Evolutionary conservation across 2,329 filamentous ascomycete genomes (phyloP).

Genomic region (Scleromitrula shiraiana): DNA sequence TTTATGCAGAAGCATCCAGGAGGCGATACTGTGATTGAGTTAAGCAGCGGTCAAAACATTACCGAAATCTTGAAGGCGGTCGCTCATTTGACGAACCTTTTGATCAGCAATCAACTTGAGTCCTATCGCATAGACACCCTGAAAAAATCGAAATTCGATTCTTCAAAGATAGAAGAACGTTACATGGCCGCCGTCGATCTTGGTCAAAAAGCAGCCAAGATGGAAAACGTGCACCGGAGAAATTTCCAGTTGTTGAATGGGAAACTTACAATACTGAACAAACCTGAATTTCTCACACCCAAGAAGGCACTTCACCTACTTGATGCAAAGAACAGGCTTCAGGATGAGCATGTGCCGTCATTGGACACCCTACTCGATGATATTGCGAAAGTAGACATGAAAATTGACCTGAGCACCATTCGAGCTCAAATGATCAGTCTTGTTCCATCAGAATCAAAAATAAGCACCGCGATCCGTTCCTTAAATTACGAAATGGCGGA

Average conservation of each 20-base stretch:
- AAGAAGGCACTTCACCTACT: background rate
- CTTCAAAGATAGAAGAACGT: background rate
- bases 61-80: background rate
- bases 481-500: background rate
- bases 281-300: background rate
- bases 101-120: background rate
- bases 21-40: background rate
- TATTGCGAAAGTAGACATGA: background rate
- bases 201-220: background rate
- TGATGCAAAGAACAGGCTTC: background rate
- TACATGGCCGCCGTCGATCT: background rate
- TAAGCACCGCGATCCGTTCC: background rate
- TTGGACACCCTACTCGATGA: background rate
- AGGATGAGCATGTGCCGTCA: background rate
- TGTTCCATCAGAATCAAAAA: background rate
- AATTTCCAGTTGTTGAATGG: background rate
- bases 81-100: background rate
- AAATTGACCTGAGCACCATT: background rate
- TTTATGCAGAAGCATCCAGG: slow-evolving; percentile 2
- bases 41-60: background rate
- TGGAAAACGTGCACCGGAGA: background rate
- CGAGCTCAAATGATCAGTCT: background rate
- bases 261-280: background rate
- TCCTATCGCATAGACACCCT: background rate
- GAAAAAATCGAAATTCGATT: background rate